Conservation (phyloP, 805 yeast species). For the Candida namnaoensis region DNA sequence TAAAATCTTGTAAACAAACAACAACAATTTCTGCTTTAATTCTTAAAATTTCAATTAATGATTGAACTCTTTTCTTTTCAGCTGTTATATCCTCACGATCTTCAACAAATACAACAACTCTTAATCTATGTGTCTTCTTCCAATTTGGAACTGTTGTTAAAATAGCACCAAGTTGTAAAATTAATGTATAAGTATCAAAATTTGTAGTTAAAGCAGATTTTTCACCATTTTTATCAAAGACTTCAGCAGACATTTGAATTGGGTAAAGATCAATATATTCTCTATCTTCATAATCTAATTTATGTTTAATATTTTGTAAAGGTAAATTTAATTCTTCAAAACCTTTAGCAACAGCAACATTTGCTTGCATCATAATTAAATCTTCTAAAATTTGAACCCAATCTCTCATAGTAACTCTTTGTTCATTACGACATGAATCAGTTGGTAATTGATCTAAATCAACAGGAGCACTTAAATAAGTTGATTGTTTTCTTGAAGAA, state of each 20-base stretch:
- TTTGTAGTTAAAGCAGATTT: slow-evolving; percentile 73
- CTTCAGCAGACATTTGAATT: slow-evolving; percentile 88
- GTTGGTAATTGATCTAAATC: slow-evolving; percentile 58
- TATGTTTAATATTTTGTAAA: slow-evolving; percentile 21
- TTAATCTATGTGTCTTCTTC: slow-evolving; percentile 64
- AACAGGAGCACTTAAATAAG: slow-evolving; percentile 10
- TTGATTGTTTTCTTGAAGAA: slow-evolving; percentile 2
- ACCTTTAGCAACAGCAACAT: slow-evolving; percentile 91
- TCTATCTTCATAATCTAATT: slow-evolving; percentile 22
- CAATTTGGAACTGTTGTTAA: slow-evolving; percentile 89
- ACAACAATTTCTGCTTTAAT: slow-evolving; percentile 80
- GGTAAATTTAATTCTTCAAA: slow-evolving; percentile 68
- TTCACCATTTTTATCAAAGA: slow-evolving; percentile 54
- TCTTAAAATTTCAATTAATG: slow-evolving; percentile 66
- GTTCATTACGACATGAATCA: slow-evolving; percentile 65
- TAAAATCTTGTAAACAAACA: slow-evolving; percentile 49
- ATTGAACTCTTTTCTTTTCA: slow-evolving; percentile 54
- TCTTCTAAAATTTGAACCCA: slow-evolving; percentile 96
- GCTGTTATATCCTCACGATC: slow-evolving; percentile 56
- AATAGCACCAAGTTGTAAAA: slow-evolving; percentile 89
- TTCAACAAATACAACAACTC: slow-evolving; percentile 91
- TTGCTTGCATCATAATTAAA: slow-evolving; percentile 76
- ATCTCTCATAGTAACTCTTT: slow-evolving; percentile 58
- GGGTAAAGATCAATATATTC: slow-evolving; percentile 86
- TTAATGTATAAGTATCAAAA: slow-evolving; percentile 92